Percentiles rank a stretch among this genome's conserved stretches.
Conservation (phyloP, 805 yeast species). For the Osmozyma mogii region DNA sequence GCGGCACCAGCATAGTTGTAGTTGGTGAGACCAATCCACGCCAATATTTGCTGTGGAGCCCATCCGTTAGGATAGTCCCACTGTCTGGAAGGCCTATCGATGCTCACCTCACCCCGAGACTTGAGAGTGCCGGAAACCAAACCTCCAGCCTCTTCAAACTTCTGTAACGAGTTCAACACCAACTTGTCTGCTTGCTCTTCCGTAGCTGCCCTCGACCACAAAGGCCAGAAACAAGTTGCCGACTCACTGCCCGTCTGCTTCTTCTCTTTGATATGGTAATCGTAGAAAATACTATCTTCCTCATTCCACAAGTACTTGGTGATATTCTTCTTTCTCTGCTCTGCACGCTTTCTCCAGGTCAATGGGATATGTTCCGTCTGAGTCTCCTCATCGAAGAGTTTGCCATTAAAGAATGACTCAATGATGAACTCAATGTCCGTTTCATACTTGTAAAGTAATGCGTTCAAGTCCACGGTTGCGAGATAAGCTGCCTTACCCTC, state of each 20-base stretch:
- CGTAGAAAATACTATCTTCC: slow-evolving; percentile 68
- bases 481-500: slow-evolving; percentile 85
- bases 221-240: slow-evolving; percentile 87
- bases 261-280: slow-evolving; percentile 60
- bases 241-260: slow-evolving; percentile 64
- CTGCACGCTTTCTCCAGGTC: slow-evolving; percentile 59
- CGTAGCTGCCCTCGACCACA: slow-evolving; percentile 72
- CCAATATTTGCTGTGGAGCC: slow-evolving; percentile 96
- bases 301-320: slow-evolving; percentile 80
- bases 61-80: slow-evolving; percentile 99
- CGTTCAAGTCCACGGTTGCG: slow-evolving; percentile 85
- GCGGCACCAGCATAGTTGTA: slow-evolving; percentile 66
- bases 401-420: slow-evolving; percentile 45
- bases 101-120: slow-evolving; percentile 63
- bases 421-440: slow-evolving; percentile 67
- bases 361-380: slow-evolving; percentile 36
- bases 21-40: slow-evolving; percentile 77
- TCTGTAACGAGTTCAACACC: slow-evolving; percentile 48
- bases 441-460: slow-evolving; percentile 85
- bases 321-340: slow-evolving; percentile 44
- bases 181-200: slow-evolving; percentile 60
- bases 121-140: slow-evolving; percentile 73
- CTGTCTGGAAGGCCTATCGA: slow-evolving; percentile 79
- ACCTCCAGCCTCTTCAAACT: slow-evolving; percentile 85
- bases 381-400: slow-evolving; percentile 18